Conservation (phyloP, 768 basidiomycete species). For the Mycena vulgaris region DNA sequence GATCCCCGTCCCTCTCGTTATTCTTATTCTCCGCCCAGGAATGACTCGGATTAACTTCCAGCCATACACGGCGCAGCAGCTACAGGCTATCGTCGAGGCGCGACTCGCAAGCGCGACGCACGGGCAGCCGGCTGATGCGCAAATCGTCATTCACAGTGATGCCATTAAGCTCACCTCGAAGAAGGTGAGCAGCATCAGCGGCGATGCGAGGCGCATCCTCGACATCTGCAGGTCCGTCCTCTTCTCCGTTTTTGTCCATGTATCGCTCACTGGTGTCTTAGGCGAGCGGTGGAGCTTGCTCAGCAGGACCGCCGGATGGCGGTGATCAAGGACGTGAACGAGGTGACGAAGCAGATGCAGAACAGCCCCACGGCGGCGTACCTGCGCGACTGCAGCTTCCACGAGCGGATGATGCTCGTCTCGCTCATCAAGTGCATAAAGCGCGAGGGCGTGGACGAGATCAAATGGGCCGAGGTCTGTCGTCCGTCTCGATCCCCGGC, state of each 20-base stretch:
- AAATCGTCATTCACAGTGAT: conserved; percentile 70
- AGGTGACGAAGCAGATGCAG: conserved; percentile 89
- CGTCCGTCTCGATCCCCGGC: conserved; percentile 40
- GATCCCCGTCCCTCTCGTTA: neutral
- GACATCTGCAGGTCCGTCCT: conserved; percentile 89
- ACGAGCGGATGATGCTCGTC: conserved; percentile 91
- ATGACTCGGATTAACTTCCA: conserved; percentile 95
- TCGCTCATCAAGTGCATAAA: conserved; percentile 87
- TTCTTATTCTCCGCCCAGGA: conserved; percentile 59
- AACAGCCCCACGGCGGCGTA: conserved; percentile 92
- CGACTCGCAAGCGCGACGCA: conserved; percentile 76
- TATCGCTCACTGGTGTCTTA: conserved; percentile 42
- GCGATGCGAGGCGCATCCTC: conserved; percentile 93
- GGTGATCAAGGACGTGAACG: conserved; percentile 78
- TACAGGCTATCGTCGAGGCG: conserved; percentile 90
- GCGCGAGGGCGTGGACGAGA: conserved; percentile 89
- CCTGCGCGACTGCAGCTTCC: conserved; percentile 85
- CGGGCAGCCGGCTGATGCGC: conserved; percentile 62
- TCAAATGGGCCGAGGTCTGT: conserved; percentile 84
- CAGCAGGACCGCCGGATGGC: conserved; percentile 67
- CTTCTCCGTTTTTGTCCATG: neutral
- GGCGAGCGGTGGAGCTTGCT: conserved; percentile 89
- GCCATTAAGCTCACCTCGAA: conserved; percentile 90
- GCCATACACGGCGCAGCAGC: conserved; percentile 84
- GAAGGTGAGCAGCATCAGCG: conserved; percentile 81